These are phyloP conservation scores for Arthrinium phaeospermum DNA, from an alignment of 2,329 filamentous ascomycete species.

Conservation along the genomic window DNA sequence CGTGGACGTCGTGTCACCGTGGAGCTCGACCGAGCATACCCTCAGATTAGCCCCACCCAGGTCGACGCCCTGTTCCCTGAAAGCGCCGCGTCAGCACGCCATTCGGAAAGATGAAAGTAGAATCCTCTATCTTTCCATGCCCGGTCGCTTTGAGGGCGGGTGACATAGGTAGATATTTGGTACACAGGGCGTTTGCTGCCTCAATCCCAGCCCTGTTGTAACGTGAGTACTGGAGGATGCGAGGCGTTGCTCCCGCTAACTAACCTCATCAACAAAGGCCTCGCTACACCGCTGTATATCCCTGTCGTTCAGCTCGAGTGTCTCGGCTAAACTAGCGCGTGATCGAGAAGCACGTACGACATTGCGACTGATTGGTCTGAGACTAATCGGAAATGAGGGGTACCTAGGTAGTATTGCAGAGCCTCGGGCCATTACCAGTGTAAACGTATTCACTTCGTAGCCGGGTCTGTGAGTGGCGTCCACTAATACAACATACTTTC, in stretches of 20 bases:
- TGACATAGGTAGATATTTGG: not conserved
- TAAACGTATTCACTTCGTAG: too few species aligned
- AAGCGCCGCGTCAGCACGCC: not conserved
- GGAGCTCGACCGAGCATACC: not conserved
- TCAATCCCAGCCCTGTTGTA: not conserved
- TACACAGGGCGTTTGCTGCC: not conserved
- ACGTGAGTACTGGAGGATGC: not conserved
- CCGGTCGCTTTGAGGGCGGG: not conserved
- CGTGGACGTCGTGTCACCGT: not conserved
- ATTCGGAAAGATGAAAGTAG: not conserved
- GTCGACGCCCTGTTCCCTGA: not conserved
- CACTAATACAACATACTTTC: too few species aligned
- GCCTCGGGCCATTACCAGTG: too few species aligned
- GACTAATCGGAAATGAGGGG: not conserved
- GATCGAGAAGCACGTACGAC: not conserved
- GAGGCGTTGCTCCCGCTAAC: not conserved
- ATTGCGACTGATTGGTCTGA: not conserved
- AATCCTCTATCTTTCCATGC: not conserved
- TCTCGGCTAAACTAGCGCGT: not conserved
- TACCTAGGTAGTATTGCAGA: too few species aligned
- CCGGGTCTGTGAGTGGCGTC: too few species aligned
- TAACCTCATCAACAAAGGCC: not conserved
- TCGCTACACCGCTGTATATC: not conserved
- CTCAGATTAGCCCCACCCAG: not conserved
- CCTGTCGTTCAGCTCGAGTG: slow-evolving; percentile 14